Percentiles rank a stretch among this genome's conserved stretches.
Evolutionary conservation across 2,329 filamentous ascomycete species (phyloP).

Genomic region (Trichophyton equinum): DNA sequence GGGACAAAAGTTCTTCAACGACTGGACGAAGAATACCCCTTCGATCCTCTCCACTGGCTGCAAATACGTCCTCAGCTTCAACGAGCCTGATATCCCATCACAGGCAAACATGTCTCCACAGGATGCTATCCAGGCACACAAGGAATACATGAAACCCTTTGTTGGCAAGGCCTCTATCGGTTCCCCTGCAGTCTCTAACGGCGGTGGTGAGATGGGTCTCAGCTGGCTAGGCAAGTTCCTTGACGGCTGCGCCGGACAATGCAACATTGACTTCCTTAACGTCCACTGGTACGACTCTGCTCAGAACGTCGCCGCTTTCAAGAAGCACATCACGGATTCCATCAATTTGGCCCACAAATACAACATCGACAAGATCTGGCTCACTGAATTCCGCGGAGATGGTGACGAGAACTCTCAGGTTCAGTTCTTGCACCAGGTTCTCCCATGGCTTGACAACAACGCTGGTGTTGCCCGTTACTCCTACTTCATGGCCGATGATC

Average conservation of each 20-base stretch:
- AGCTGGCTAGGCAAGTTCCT: slow-evolving; percentile 32
- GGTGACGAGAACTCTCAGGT: slow-evolving; percentile 17
- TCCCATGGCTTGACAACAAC: slow-evolving; percentile 30
- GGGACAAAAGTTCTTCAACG: slow-evolving; percentile 26
- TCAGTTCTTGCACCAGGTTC: slow-evolving; percentile 27
- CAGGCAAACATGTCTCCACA: slow-evolving; percentile 30
- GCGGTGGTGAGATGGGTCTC: slow-evolving; percentile 24
- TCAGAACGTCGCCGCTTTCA: slow-evolving; percentile 24
- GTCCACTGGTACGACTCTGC: slow-evolving; percentile 35
- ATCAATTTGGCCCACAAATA: slow-evolving; percentile 23
- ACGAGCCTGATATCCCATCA: slow-evolving; percentile 32
- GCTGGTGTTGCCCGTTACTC: slow-evolving; percentile 31
- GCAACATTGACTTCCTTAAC: slow-evolving; percentile 30
- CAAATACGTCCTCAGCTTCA: slow-evolving; percentile 33
- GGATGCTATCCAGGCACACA: slow-evolving; percentile 27
- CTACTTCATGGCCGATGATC: slow-evolving; percentile 24
- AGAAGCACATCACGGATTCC: slow-evolving; percentile 26
- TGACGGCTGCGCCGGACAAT: slow-evolving; percentile 24
- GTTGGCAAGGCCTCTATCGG: slow-evolving; percentile 29
- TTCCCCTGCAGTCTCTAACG: slow-evolving; percentile 32
- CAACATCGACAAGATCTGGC: slow-evolving; percentile 31
- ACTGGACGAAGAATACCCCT: slow-evolving; percentile 25
- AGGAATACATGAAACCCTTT: slow-evolving; percentile 28
- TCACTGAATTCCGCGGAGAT: slow-evolving; percentile 34
- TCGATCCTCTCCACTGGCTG: slow-evolving; percentile 25